These are phyloP conservation scores for Nakazawaea wickerhamii DNA, from an alignment of 805 yeast genomes.

Conservation along the genomic window DNA sequence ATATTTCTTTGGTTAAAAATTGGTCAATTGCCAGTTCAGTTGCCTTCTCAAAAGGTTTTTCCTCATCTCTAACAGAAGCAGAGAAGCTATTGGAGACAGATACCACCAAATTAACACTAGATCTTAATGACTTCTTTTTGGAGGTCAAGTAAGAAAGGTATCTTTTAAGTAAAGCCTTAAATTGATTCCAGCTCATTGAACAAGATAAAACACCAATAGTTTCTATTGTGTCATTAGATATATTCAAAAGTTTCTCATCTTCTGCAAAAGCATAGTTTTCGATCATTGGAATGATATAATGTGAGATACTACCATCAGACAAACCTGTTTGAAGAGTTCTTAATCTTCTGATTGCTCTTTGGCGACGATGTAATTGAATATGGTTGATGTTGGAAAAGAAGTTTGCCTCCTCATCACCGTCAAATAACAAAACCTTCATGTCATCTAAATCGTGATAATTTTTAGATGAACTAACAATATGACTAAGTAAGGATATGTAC, in stretches of 20 bases:
- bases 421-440: conserved; percentile 55
- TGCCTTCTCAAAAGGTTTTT: conserved; percentile 7
- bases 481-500: conserved; percentile 59
- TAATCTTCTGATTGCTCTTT: conserved; percentile 70
- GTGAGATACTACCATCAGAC: conserved; percentile 58
- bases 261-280: conserved; percentile 68
- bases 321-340: conserved; percentile 42
- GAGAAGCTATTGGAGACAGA: conserved; percentile 39
- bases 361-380: conserved; percentile 81
- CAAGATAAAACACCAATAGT: conserved; percentile 56
- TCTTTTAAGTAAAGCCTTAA: conserved; percentile 65
- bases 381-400: conserved; percentile 66
- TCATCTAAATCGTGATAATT: conserved; percentile 51
- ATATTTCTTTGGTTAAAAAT: conserved; percentile 50
- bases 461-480: conserved; percentile 45
- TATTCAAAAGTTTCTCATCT: conserved; percentile 53
- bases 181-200: conserved; percentile 73
- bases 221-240: conserved; percentile 60
- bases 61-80: conserved; percentile 6
- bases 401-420: conserved; percentile 78
- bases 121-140: conserved; percentile 40
- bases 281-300: conserved; percentile 76
- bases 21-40: conserved; percentile 32
- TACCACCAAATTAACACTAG: conserved; percentile 49
- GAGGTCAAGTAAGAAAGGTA: conserved; percentile 48